Conservation (phyloP, 495 filamentous ascomycete species). For the Jackrogersella multiformis region DNA sequence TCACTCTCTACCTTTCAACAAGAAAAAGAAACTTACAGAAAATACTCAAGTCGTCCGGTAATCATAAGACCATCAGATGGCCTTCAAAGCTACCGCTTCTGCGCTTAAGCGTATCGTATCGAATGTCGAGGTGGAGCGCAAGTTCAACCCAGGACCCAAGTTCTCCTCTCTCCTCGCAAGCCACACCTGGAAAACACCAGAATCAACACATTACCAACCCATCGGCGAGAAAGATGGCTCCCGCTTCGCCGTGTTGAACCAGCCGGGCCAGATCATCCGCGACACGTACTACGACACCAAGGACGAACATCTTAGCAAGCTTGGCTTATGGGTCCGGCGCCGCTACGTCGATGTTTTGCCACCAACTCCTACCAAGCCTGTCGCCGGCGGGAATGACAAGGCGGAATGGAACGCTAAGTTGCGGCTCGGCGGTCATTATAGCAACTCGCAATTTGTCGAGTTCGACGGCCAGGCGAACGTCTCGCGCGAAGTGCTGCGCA, state of each 20-base stretch:
- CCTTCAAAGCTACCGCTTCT: slow-evolving; percentile 6
- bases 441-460: slow-evolving; percentile 31
- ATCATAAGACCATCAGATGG: neutral
- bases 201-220: no score
- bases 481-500: slow-evolving; percentile 22
- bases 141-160: slow-evolving; percentile 31
- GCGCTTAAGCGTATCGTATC: slow-evolving; percentile 26
- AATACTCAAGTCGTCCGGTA: neutral
- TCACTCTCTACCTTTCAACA: no score
- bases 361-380: neutral
- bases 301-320: slow-evolving; percentile 11
- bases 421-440: slow-evolving; percentile 25
- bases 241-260: neutral
- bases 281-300: slow-evolving; percentile 37
- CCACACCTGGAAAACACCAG: no score
- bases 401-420: slow-evolving; percentile 33
- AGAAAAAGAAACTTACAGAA: neutral
- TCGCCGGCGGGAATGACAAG: neutral
- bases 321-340: slow-evolving; percentile 33
- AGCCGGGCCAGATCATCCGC: slow-evolving; percentile 19
- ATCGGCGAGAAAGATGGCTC: neutral
- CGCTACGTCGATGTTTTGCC: slow-evolving; percentile 5
- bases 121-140: slow-evolving; percentile 36
- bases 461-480: slow-evolving; percentile 25
- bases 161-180: slow-evolving; percentile 17